A percentile compares a stretch with the other conserved stretches of the same genome.
Evolutionary conservation across 257 asterid species (phyloP).

Genomic region (Capsicum baccatum): DNA sequence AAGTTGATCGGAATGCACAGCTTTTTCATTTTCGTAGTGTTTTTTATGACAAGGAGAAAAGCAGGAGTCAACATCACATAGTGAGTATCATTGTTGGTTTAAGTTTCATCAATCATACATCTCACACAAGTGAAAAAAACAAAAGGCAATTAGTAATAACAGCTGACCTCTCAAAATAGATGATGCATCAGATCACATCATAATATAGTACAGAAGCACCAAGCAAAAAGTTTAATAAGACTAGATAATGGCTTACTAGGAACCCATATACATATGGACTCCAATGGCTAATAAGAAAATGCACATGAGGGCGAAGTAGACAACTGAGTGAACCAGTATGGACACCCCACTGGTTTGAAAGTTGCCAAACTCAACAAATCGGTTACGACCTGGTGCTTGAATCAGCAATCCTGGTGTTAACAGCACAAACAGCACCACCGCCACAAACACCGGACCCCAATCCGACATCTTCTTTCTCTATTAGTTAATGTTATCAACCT

Average conservation of each 20-base stretch:
- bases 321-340: conserved; percentile 66
- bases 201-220: background rate
- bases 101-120: background rate
- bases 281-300: conserved; percentile 79
- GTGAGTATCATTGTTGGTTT: background rate
- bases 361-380: conserved; percentile 73
- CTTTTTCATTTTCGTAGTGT: too few species aligned
- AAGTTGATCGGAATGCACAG: too few species aligned
- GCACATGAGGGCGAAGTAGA: conserved; percentile 77
- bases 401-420: conserved; percentile 80
- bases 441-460: conserved; percentile 92
- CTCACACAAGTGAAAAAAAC: background rate
- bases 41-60: too few species aligned
- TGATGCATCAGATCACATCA: background rate
- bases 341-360: conserved; percentile 83
- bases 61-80: too few species aligned
- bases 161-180: background rate
- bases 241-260: background rate
- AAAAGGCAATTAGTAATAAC: background rate
- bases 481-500: background rate
- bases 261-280: conserved; percentile 75
- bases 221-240: too few species aligned
- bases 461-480: conserved; percentile 57
- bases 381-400: conserved; percentile 73
- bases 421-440: conserved; percentile 81